phyloP scores from a whole-genome alignment of 2,329 filamentous ascomycete species.

The Fusarium zealandicum region DNA sequence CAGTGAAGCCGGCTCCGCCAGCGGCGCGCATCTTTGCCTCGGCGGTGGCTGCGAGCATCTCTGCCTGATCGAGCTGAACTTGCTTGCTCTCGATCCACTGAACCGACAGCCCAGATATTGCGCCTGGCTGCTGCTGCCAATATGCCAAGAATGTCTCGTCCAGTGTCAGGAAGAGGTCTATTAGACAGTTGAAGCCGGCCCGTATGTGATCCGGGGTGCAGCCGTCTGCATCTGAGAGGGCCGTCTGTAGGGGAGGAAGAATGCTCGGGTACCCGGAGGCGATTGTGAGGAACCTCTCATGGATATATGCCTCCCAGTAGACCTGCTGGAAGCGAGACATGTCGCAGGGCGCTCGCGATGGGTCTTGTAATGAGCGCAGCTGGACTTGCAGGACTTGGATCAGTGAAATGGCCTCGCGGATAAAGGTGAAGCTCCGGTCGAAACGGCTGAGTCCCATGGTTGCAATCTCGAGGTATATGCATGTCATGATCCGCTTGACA shows the following conservation, averaged over 20 bases:
- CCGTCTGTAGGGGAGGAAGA: conserved; percentile 44
- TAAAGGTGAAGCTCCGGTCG: conserved; percentile 58
- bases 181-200: conserved; percentile 49
- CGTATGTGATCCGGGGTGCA: conserved; percentile 48
- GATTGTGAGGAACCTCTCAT: conserved; percentile 63
- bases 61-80: conserved; percentile 49
- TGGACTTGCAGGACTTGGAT: conserved; percentile 36
- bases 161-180: conserved; percentile 49
- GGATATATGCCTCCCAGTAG: conserved; percentile 64
- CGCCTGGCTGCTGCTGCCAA: conserved; percentile 46
- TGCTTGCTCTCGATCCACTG: conserved; percentile 53
- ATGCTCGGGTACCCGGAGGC: conserved; percentile 54
- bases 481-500: conserved; percentile 57
- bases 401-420: conserved; percentile 57
- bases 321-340: conserved; percentile 50
- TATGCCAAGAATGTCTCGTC: conserved; percentile 49
- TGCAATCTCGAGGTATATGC: conserved; percentile 60
- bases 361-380: conserved; percentile 24
- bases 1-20: conserved; percentile 43
- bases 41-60: conserved; percentile 43
- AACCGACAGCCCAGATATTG: conserved; percentile 42
- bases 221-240: conserved; percentile 43
- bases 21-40: conserved; percentile 37
- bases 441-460: conserved; percentile 56
- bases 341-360: conserved; percentile 18